Base-by-base conservation (phyloP, 768 basidiomycete species). In the Leccinellum albellum region DNA sequence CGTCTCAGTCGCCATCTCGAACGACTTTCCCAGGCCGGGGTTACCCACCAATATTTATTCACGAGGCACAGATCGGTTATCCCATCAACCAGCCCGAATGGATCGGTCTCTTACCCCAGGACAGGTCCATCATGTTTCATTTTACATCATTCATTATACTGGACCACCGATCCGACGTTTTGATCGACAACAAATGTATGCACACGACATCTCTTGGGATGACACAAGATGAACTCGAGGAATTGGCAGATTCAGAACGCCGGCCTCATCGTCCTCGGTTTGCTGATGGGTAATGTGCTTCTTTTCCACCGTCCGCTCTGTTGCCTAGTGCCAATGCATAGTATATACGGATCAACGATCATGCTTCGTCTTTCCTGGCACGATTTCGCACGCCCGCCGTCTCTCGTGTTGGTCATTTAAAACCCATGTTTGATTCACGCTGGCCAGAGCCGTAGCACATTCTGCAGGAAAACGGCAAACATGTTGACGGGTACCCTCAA, bases 391-490 rank as follows among this genome's bases (percentile, higher is more conserved):
- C n/a, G 9, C 37, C n/a, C n/a, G 37, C 17, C 3, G 35, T 33
- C 33, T 33, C 33, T 33, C 33, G 15, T 40, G 37, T 10, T 40
- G 37, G 37, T 40, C 21, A 59, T 64, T n/a, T 50, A 55, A 24
- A 61, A 72, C 0, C 51, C 55, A 1, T 42, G 44, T 1, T 54
- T 57, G 2, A 37, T 50, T 1, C 60, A 55, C 21, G 61, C 60
- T 2, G 75, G 76, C 3, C 75, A 79, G 10, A 81, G 83, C 1
- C 76, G n/a, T 37, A 10, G 37, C n/a, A 37, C 37, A 83, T 59
- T 82, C 83, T 61, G 80, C 73, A 13, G 9, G 79, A 73, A 54
- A 81, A 72, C 57, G 81, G 76, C 51, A 79, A 84, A 57, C 74
- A 79, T 45, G 72, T 82, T 40, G 76, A 71, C 1, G 64, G 74